These are phyloP conservation scores for Cyclotella choctawhatcheeana DNA, from an alignment of 108 stramenopile species.

Conservation along the genomic window DNA sequence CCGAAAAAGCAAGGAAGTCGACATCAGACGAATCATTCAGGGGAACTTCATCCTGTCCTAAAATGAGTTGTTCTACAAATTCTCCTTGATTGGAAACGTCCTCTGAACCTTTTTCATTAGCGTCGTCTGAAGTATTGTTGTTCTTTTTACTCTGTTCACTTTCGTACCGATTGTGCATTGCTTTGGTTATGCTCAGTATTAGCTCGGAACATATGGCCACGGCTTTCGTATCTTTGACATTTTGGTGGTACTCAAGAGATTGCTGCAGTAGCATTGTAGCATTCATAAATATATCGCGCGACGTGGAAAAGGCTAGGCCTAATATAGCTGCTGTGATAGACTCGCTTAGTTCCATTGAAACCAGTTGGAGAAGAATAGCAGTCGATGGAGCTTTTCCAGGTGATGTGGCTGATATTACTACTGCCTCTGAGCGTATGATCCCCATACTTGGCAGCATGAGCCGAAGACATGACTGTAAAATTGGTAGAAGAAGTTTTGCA, in stretches of 20 bases:
- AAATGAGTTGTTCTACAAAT: constrained; percentile 71
- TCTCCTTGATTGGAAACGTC: constrained; percentile 29
- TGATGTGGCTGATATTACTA: constrained; percentile 41
- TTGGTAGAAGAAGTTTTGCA: constrained; percentile 80
- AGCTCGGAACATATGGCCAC: constrained; percentile 45
- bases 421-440: constrained; percentile 49
- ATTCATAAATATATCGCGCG: constrained; percentile 75
- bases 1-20: constrained; percentile 79
- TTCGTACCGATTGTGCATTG: constrained; percentile 74
- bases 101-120: too few species aligned
- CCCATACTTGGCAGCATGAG: constrained; percentile 61
- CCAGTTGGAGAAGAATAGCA: constrained; percentile 53
- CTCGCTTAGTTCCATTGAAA: constrained; percentile 58
- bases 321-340: constrained; percentile 79
- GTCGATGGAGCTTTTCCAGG: constrained; percentile 32
- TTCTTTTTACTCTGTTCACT: constrained; percentile 75
- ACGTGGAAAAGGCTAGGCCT: constrained; percentile 76
- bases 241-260: constrained; percentile 54
- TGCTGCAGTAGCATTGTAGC: constrained; percentile 63
- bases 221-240: constrained; percentile 48
- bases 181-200: constrained; percentile 57
- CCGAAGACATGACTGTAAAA: constrained; percentile 81
- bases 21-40: constrained; percentile 27
- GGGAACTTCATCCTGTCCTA: constrained; percentile 69
- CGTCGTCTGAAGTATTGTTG: constrained; percentile 72